phyloP scores from a whole-genome alignment of 2,329 filamentous ascomycete species.

The Trichoderma brevicompactum region DNA sequence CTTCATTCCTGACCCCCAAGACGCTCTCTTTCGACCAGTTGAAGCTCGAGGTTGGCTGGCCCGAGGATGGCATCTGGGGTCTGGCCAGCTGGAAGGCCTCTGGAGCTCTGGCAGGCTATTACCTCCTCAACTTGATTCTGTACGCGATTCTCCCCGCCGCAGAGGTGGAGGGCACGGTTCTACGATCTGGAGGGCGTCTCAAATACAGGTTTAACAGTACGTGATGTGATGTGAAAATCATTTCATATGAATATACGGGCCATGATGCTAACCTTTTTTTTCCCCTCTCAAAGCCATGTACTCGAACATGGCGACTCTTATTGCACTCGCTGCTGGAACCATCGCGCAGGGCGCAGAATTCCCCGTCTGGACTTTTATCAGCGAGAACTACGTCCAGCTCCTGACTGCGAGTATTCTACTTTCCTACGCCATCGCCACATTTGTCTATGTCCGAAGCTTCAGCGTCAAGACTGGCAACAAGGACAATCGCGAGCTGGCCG shows the following conservation, averaged over 20 bases:
- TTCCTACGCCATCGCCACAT: constrained; percentile 71
- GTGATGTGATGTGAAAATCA: constrained; percentile 30
- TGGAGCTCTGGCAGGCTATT: constrained; percentile 76
- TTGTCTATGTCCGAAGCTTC: constrained; percentile 83
- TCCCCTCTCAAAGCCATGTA: constrained; percentile 62
- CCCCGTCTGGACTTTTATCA: constrained; percentile 88
- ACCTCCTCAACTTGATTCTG: constrained; percentile 73
- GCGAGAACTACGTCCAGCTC: constrained; percentile 86
- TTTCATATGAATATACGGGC: neutral
- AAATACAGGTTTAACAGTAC: constrained; percentile 82
- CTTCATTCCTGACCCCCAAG: constrained; percentile 74
- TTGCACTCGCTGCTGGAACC: constrained; percentile 75
- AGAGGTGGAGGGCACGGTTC: constrained; percentile 69
- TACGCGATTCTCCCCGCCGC: constrained; percentile 77
- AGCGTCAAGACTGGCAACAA: constrained; percentile 75
- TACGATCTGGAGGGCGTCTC: constrained; percentile 72
- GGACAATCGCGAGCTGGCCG: constrained; percentile 75
- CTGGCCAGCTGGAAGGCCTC: constrained; percentile 72
- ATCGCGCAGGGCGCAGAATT: constrained; percentile 78
- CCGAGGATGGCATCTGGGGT: constrained; percentile 68
- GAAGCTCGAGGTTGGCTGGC: constrained; percentile 84
- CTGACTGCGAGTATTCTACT: constrained; percentile 83
- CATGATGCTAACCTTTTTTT: constrained; percentile 27
- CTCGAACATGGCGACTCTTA: constrained; percentile 74
- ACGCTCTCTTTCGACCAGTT: constrained; percentile 72